Base-by-base conservation (phyloP, 169 alveolate species). In the Plasmodium falciparum region DNA sequence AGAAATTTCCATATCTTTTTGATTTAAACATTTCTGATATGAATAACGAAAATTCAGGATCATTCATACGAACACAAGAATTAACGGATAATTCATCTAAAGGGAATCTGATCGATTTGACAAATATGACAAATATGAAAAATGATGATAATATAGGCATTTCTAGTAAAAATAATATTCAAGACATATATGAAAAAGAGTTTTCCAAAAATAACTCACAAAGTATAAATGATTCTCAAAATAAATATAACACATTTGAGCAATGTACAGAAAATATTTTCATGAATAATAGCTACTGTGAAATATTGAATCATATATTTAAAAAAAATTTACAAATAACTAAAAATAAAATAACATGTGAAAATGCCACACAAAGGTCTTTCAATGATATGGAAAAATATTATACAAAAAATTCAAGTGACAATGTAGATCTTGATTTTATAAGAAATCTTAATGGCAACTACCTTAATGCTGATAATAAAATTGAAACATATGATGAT, bases 311-410 rank as follows among this genome's bases (percentile, higher is more conserved):
- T 67, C 80, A 80, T 54, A 80, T 80, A 33, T 56, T 80, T 67
- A 67, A 50, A n/a, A 80, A 67, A 26, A 80, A 80, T 52, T 24
- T 80, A 22, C 65, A 80, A 67, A 67, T 80, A 52, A 80, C 90
- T 12, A 80, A 67, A 67, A 54, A 67, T 24, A 80, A 80, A 47
- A 80, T 80, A 4, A 66, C 11, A 12, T 33, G 13, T 26, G 45
- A 39, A 43, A 26, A 67, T 17, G 52, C 49, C 11, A 20, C 26
- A 12, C 8, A 17, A 39, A 73, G 15, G 6, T 33, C 13, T 9
- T 33, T 63, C 49, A 74, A 39, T 26, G 33, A 59, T 22, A 26
- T 50, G 39, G 39, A 73, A 47, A 49, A 62, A 20, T 2, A n/a
- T 56, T 33, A 47, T 13, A 29, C 73, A 52, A 45, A 39, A 50